Evolutionary conservation across 2,329 filamentous ascomycete genomes (phyloP).

Genomic region (Penicillium nordicum): DNA sequence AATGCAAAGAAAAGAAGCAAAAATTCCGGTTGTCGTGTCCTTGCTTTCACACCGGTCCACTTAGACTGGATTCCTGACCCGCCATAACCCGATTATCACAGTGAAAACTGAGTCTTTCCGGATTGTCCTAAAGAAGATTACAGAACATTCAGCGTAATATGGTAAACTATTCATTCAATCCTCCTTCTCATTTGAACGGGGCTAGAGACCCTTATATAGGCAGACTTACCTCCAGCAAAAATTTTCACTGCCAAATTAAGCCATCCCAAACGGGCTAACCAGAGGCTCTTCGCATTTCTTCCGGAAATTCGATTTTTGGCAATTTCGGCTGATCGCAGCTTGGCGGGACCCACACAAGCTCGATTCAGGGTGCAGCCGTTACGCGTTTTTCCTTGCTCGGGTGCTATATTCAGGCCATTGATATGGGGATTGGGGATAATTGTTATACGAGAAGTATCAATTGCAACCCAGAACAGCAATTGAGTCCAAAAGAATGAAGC

Average conservation of each 20-base stretch:
- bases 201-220: slow-evolving; percentile 5
- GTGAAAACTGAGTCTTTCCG: slow-evolving; percentile 9
- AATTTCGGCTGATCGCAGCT: slow-evolving; percentile 24
- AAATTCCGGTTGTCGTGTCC: slow-evolving; percentile 9
- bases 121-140: slow-evolving; percentile 17
- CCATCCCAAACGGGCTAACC: slow-evolving; percentile 2
- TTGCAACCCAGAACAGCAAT: background rate
- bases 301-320: slow-evolving; percentile 13
- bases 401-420: background rate
- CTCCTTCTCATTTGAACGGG: background rate
- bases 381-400: background rate
- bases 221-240: background rate
- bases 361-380: slow-evolving; percentile 11
- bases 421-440: background rate
- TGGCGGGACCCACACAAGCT: slow-evolving; percentile 29
- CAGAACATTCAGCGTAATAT: slow-evolving; percentile 1
- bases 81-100: slow-evolving; percentile 19
- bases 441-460: background rate
- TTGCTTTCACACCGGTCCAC: slow-evolving; percentile 22
- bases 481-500: background rate
- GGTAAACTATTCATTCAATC: background rate
- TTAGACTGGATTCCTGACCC: slow-evolving; percentile 21
- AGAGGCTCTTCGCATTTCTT: slow-evolving; percentile 18
- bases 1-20: slow-evolving; percentile 2
- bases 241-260: background rate